A percentile compares a stretch with the other conserved stretches of the same genome.
These are phyloP conservation scores for Tolypocladium capitatum DNA, from an alignment of 2,329 filamentous ascomycete species.

Conservation along the genomic window DNA sequence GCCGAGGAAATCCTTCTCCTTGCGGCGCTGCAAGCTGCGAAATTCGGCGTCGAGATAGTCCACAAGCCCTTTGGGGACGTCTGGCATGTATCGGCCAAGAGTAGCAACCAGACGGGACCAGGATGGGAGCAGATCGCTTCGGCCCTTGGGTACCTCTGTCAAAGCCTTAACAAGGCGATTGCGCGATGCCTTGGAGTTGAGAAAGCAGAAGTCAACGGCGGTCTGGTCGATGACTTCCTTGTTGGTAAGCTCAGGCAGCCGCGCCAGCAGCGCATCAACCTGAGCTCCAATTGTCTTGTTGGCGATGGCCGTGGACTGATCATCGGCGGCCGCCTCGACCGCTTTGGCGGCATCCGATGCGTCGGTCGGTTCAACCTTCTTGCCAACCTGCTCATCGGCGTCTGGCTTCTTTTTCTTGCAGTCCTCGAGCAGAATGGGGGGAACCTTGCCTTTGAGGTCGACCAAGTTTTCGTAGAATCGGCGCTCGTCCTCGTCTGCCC, in stretches of 20 bases:
- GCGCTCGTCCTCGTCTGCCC: constrained; percentile 96
- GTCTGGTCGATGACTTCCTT: constrained; percentile 88
- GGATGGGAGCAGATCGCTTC: constrained; percentile 76
- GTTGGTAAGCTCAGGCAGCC: constrained; percentile 79
- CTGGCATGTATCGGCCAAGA: constrained; percentile 82
- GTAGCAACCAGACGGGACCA: constrained; percentile 93
- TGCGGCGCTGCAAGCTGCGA: constrained; percentile 86
- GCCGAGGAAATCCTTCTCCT: constrained; percentile 93
- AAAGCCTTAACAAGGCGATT: constrained; percentile 88
- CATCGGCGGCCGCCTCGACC: constrained; percentile 45
- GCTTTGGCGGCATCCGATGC: constrained; percentile 35
- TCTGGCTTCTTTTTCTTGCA: constrained; percentile 87
- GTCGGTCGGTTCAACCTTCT: constrained; percentile 49
- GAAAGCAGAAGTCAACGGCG: constrained; percentile 92
- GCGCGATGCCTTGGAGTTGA: constrained; percentile 95
- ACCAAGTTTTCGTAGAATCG: constrained; percentile 96
- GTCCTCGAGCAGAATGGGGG: constrained; percentile 84
- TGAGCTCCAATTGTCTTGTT: constrained; percentile 98
- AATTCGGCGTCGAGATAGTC: constrained; percentile 94
- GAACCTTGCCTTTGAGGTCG: constrained; percentile 90
- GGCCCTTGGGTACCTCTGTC: constrained; percentile 88
- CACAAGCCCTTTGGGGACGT: constrained; percentile 84
- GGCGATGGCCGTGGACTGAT: constrained; percentile 83
- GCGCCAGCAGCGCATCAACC: constrained; percentile 77
- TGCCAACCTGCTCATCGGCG: constrained; percentile 67